Conservation (phyloP, 2,329 filamentous ascomycete species). For the Penicillium griseofulvum region DNA sequence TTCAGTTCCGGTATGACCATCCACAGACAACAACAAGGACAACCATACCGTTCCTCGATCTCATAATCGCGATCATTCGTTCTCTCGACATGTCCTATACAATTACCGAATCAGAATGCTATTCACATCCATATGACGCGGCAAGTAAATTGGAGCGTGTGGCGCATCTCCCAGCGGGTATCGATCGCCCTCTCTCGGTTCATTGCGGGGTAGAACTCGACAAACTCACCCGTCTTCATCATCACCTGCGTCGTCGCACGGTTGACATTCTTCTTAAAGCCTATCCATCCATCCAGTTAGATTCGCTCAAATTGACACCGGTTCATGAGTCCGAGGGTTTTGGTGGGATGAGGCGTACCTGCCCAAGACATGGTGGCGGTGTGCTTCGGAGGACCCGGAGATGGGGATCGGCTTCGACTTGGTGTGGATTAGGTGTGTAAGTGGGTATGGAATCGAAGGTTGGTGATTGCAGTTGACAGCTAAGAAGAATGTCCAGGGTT, state of each 20-base stretch:
- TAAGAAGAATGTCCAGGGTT: background rate
- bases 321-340: background rate
- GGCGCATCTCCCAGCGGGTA: background rate
- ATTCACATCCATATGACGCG: background rate
- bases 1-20: slow-evolving; percentile 2
- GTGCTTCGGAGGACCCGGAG: background rate
- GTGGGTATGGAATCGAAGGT: background rate
- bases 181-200: slow-evolving; percentile 7
- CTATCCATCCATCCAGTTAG: slow-evolving; percentile 42
- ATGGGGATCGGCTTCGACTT: background rate
- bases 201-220: slow-evolving; percentile 19
- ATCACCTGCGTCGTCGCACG: slow-evolving; percentile 99
- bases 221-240: slow-evolving; percentile 84
- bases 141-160: background rate
- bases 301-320: background rate
- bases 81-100: slow-evolving; percentile 85
- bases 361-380: slow-evolving; percentile 66
- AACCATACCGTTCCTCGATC: slow-evolving; percentile 77
- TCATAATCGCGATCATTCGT: slow-evolving; percentile 99
- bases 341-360: slow-evolving; percentile 46
- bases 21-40: background rate
- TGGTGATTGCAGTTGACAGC: background rate
- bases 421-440: background rate
- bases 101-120: background rate
- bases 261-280: slow-evolving; percentile 96